Evolutionary conservation across 345 rosid genomes (phyloP).

Genomic region (Arabis alpina): DNA sequence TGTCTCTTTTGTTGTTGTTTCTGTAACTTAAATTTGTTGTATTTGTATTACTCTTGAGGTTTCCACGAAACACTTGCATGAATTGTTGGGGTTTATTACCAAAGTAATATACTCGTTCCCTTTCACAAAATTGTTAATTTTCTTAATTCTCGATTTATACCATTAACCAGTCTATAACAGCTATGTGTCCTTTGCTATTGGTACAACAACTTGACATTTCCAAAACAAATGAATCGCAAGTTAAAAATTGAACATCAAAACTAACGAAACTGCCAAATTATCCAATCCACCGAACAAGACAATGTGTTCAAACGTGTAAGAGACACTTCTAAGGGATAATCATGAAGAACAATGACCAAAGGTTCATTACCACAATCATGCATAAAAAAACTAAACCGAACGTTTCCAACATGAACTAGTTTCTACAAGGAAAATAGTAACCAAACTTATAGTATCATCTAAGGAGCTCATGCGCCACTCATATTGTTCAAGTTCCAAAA

Average conservation of each 20-base stretch:
- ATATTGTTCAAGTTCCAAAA: conserved; percentile 17
- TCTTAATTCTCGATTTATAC: too few relatives aligned
- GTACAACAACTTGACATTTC: too few relatives aligned
- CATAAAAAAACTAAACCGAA: not conserved
- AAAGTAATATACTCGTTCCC: too few relatives aligned
- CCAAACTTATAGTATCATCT: conserved; percentile 15
- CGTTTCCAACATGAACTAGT: conserved; percentile 25
- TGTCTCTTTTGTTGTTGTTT: not conserved
- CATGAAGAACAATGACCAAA: conserved; percentile 32
- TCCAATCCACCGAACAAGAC: not conserved
- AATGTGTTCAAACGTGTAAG: not conserved
- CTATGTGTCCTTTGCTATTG: too few relatives aligned
- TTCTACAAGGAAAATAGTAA: conserved; percentile 14
- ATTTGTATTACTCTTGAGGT: not conserved
- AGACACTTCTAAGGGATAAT: too few relatives aligned
- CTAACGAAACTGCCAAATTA: not conserved
- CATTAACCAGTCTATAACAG: too few relatives aligned
- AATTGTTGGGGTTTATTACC: not conserved
- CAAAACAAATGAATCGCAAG: not conserved
- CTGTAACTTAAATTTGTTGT: not conserved
- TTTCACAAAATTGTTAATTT: too few relatives aligned
- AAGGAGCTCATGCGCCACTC: conserved; percentile 30
- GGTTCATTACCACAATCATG: not conserved
- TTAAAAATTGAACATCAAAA: not conserved
- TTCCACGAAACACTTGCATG: not conserved